phyloP scores from a whole-genome alignment of 164 flowering plant species.

The Paratinospora sagittata region DNA sequence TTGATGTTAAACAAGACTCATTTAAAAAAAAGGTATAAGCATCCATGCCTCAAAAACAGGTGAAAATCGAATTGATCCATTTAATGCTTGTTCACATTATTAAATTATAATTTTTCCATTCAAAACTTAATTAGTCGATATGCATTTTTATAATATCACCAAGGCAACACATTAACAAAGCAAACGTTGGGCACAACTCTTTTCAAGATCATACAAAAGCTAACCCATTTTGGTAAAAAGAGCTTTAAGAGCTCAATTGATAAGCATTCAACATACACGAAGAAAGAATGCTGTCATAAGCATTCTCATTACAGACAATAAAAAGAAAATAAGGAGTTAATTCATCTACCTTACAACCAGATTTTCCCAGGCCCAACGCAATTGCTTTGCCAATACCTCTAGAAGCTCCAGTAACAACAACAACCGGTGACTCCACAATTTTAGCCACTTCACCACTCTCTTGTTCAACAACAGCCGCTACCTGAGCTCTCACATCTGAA shows the following conservation, averaged over 20 bases:
- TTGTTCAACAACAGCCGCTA: slow-evolving; percentile 34
- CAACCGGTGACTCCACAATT: slow-evolving; percentile 58
- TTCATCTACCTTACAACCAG: slow-evolving; percentile 64
- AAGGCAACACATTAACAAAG: neutral
- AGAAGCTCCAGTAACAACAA: slow-evolving; percentile 68
- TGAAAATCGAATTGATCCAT: no score
- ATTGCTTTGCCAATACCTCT: slow-evolving; percentile 71
- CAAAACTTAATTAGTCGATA: neutral
- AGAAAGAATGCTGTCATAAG: neutral
- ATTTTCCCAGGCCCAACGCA: slow-evolving; percentile 62
- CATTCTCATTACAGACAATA: neutral
- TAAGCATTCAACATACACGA: no score
- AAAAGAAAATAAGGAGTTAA: neutral
- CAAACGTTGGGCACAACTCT: no score
- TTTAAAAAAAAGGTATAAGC: no score
- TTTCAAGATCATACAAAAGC: no score
- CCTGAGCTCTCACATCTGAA: slow-evolving; percentile 53
- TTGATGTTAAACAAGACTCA: no score
- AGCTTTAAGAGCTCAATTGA: no score
- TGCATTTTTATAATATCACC: neutral
- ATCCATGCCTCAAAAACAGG: neutral
- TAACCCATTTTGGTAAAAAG: no score
- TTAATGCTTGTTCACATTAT: neutral
- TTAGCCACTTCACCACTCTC: slow-evolving; percentile 25
- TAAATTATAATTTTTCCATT: neutral